phyloP scores from a whole-genome alignment of 257 asterid species.

The Solanum rostratum region DNA sequence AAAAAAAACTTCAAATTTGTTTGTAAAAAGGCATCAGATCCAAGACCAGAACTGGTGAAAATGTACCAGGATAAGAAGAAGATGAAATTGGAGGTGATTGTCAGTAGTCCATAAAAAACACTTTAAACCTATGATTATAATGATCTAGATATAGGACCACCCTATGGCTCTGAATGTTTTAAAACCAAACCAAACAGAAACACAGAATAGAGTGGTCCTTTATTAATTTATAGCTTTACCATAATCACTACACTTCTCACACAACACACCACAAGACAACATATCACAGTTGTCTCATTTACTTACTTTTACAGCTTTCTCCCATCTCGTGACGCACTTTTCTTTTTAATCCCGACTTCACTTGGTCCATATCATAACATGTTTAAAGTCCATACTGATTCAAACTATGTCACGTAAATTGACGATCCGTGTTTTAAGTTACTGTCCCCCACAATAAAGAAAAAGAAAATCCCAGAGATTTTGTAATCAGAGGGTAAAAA shows the following conservation, averaged over 20 bases:
- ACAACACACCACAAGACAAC: neutral
- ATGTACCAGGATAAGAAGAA: conserved; percentile 1
- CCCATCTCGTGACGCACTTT: neutral
- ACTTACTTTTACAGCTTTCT: neutral
- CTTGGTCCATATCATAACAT: neutral
- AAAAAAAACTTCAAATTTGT: too few species aligned
- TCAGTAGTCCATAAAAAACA: conserved; percentile 1
- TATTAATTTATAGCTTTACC: neutral
- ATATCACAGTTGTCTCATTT: neutral
- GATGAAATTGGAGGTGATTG: neutral
- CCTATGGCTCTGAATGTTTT: neutral
- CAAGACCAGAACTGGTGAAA: neutral
- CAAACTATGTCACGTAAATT: neutral
- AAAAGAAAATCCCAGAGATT: neutral
- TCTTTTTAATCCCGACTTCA: neutral
- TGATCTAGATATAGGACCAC: conserved; percentile 20
- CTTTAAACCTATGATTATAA: conserved; percentile 3
- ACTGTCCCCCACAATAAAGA: neutral
- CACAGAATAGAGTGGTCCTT: conserved; percentile 24
- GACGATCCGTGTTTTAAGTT: neutral
- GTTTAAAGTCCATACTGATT: neutral
- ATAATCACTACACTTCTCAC: neutral
- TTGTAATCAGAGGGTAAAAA: neutral
- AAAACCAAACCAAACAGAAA: neutral
- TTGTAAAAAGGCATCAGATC: neutral